Evolutionary conservation across 805 yeast genomes (phyloP), one percentile per base, ranked within the genome.

Genomic region (Pichia gijzeniarum): DNA sequence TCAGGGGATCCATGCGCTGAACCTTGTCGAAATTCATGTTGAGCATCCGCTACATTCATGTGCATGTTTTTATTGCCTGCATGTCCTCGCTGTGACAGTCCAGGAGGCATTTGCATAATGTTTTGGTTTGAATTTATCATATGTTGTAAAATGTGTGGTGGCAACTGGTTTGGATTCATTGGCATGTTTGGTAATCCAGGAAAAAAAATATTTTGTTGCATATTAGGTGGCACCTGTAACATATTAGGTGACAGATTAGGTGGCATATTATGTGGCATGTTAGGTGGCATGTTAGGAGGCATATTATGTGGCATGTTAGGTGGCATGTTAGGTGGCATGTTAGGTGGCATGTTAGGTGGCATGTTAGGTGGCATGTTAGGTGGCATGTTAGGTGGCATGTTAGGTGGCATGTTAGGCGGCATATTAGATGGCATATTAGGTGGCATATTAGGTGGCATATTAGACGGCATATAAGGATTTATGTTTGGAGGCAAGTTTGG

Each of bases 131-230:
- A 39, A 25, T 20, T 31, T 3, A 36, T 19, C 13, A 38, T 27
- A 7, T 38, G 32, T 17, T 38, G 43, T 10, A 43, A 12, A 16
- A 38, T 7, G 30, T 33, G 46, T 17, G 48, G 46, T n/a, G 44
- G 38, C 20, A 22, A 18, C 13, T 41, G 41, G 6, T 37, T 32
- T 35, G 35, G 8, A 21, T 41, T 41, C 22, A n/a, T 36, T 17
- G 27, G 43, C 30, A 30, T 16, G 13, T 38, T 33, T 7, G 10
- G 47, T 12, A 14, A 43, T 13, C 16, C 16, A 9, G 14, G 30
- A 27, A 27, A 27, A 8, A 27, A 8, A 27, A 27, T 12, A 8
- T 27, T 27, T 8, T 8, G 12, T 8, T 27, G 30, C 12, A 27
- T 12, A 27, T 27, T 27, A 27, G 30, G 30, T 8, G 30, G 12